A percentile compares a stretch with the other conserved stretches of the same genome.
Conservation (phyloP, 306 rosid species). For the Castanea crenata region DNA sequence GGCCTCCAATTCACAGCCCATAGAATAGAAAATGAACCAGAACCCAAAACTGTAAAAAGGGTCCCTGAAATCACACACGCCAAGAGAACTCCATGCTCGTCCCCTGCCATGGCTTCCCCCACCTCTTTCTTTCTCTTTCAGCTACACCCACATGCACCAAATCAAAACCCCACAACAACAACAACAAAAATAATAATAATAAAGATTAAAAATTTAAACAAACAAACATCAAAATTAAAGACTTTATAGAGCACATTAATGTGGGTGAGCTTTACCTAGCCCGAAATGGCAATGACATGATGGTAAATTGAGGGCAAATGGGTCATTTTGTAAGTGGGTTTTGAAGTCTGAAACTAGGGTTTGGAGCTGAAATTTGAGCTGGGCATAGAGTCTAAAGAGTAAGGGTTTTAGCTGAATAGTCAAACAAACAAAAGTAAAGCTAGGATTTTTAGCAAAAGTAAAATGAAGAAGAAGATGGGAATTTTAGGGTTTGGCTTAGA, state of each 20-base stretch:
- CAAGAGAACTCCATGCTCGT: slow-evolving; percentile 63
- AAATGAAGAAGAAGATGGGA: slow-evolving; percentile 19
- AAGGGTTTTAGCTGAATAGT: slow-evolving; percentile 3
- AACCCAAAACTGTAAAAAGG: slow-evolving; percentile 77
- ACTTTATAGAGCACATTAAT: slow-evolving; percentile 13
- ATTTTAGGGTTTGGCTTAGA: slow-evolving; percentile 40
- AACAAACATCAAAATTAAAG: slow-evolving; percentile 11
- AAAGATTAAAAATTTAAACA: neutral
- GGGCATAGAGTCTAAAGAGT: slow-evolving; percentile 20
- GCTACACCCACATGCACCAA: slow-evolving; percentile 65
- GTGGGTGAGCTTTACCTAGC: slow-evolving; percentile 30
- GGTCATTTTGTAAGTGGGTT: slow-evolving; percentile 26
- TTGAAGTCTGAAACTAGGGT: slow-evolving; percentile 38
- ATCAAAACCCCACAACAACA: slow-evolving; percentile 16
- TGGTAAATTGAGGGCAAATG: slow-evolving; percentile 44
- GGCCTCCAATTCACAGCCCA: slow-evolving; percentile 99
- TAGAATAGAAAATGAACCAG: slow-evolving; percentile 75
- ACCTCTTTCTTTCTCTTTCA: slow-evolving; percentile 8
- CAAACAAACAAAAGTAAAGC: neutral
- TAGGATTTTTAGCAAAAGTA: slow-evolving; percentile 33
- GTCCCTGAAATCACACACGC: slow-evolving; percentile 84
- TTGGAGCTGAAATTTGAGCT: slow-evolving; percentile 40
- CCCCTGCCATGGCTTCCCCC: slow-evolving; percentile 72
- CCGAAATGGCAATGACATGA: slow-evolving; percentile 51
- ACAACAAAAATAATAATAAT: neutral